Base-by-base conservation (phyloP, 441 rosid genomes). In the Sinapis alba region DNA sequence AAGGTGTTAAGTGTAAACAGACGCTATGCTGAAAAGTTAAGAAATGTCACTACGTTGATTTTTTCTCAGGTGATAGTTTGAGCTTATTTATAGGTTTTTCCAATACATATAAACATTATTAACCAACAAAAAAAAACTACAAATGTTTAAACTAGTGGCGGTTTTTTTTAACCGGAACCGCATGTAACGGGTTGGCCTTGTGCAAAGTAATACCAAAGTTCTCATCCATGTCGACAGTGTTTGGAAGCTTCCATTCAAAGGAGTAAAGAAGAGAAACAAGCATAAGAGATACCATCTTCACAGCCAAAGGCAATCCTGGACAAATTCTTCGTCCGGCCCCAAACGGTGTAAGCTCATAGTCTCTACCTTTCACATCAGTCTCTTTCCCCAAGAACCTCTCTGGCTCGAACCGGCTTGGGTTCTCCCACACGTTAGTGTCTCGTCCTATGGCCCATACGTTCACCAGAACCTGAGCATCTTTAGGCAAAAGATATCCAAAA, bases 371-470 rank as follows among this genome's bases (percentile, higher is more conserved):
- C 12, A 83, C 62, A 32, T 85, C 85, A 6, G 54, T 20, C 6
- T 74, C 74, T 9, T 69, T 71, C 1, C 75, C 79, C 18, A 84
- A 23, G 54, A 85, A 85, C 72, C 88, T 83, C 57, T 85, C 86
- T 1, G 91, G 91, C 16, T 34, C 15, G 63, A 87, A 85, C 23
- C 11, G 32, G 10, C 59, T 11, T 0, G 91, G 85, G 2, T 79
- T 61, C 11, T 83, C 79, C 87, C 91, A 87, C 6, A 21, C 6
- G 11, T 12, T 59, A 0, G 77, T 80, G 19, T 87, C 89, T 34
- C 89, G 62, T 10, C 86, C 83, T 10, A 87, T 82, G 16, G 84
- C 86, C 87, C 89, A 85, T 3, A 71, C 83, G 11, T 85, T 87
- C 13, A 64, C 70, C 10, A 73, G 13, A 34, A 73, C 64, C 21